Percentiles rank a stretch among this genome's conserved stretches.
These are phyloP conservation scores for Globisporangium spinosum DNA, from an alignment of 352 stramenopile species.

Conservation along the genomic window DNA sequence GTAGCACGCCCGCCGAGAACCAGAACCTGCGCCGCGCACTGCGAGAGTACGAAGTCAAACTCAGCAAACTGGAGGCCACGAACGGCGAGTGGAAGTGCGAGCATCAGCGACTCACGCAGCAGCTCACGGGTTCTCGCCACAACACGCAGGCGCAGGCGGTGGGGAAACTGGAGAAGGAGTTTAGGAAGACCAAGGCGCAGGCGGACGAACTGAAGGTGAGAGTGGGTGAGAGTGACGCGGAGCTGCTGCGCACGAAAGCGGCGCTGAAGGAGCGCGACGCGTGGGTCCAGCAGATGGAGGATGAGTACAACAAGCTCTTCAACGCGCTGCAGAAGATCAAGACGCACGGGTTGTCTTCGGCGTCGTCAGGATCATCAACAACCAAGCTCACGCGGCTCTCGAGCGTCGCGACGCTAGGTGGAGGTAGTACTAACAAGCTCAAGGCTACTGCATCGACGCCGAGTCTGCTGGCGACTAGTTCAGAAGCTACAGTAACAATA, in stretches of 20 bases:
- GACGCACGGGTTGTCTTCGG: constrained; percentile 12
- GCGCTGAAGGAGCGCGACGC: constrained; percentile 49
- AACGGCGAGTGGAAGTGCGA: constrained; percentile 43
- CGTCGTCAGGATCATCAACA: neutral
- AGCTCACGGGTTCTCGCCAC: constrained; percentile 42
- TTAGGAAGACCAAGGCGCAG: constrained; percentile 27
- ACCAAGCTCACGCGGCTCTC: constrained; percentile 7
- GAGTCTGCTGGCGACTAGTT: neutral
- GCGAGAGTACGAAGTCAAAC: constrained; percentile 48
- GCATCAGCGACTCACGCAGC: constrained; percentile 48
- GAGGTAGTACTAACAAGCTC: neutral
- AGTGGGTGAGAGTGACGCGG: constrained; percentile 38
- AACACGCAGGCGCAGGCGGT: constrained; percentile 50
- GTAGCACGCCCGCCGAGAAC: constrained; percentile 33
- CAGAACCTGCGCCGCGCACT: constrained; percentile 49
- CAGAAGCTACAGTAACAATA: neutral
- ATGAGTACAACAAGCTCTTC: constrained; percentile 77
- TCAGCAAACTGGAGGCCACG: constrained; percentile 34
- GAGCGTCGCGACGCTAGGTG: neutral
- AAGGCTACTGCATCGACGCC: constrained; percentile 5
- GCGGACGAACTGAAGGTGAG: constrained; percentile 25
- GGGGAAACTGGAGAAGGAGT: constrained; percentile 50
- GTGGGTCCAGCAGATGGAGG: constrained; percentile 53
- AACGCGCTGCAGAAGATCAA: constrained; percentile 64
- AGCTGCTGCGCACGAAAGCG: constrained; percentile 48